These are phyloP conservation scores for Canna indica DNA, from an alignment of 176 grass and related monocot genomes.

Conservation along the genomic window DNA sequence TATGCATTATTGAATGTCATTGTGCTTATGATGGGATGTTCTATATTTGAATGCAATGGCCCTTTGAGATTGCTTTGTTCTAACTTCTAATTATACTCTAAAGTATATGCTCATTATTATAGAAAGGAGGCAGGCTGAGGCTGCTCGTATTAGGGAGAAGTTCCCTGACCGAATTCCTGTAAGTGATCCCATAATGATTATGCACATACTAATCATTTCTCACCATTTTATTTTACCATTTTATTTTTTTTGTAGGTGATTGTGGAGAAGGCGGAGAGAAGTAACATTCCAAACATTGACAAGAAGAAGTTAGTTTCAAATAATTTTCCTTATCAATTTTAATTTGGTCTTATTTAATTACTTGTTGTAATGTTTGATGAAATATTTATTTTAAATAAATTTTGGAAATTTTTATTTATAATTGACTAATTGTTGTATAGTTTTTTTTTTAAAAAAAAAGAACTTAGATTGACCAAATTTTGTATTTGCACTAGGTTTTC, in stretches of 20 bases:
- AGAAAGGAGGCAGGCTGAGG: constrained; percentile 81
- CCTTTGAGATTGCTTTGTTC: neutral
- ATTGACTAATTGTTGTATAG: neutral
- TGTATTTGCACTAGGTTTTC: neutral
- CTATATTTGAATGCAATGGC: neutral
- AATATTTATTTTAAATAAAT: neutral
- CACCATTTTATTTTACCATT: constrained; percentile 1
- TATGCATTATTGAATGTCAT: too few species aligned
- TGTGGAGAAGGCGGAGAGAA: constrained; percentile 90
- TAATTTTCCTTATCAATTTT: neutral
- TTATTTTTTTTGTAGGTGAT: constrained; percentile 52
- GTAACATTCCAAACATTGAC: constrained; percentile 84
- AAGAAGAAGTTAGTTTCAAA: constrained; percentile 80
- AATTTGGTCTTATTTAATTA: neutral
- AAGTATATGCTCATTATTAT: neutral
- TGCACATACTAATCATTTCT: constrained; percentile 1
- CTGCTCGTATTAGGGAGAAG: constrained; percentile 78
- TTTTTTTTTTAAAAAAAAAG: neutral
- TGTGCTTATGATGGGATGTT: neutral
- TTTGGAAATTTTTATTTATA: neutral
- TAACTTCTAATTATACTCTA: neutral
- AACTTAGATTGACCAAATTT: neutral
- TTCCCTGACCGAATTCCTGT: constrained; percentile 93
- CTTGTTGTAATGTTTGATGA: too few species aligned
- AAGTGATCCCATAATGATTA: constrained; percentile 10